Evolutionary conservation across 768 basidiomycete species (phyloP).

Genomic region (Mycena albidolilacea): DNA sequence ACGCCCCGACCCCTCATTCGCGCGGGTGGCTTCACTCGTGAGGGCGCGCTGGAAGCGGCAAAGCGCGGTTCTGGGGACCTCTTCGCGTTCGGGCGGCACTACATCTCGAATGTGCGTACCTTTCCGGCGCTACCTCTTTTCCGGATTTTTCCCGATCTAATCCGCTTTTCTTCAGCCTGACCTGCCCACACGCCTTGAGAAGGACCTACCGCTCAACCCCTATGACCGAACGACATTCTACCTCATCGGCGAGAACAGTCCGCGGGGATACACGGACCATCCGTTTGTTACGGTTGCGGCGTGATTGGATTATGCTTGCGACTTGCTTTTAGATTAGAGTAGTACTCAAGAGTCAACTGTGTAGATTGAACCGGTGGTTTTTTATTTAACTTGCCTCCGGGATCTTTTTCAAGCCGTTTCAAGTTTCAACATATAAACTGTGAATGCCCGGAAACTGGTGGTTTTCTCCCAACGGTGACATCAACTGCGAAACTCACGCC

Average conservation of each 20-base stretch:
- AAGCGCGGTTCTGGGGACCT: conserved; percentile 40
- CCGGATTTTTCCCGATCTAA: not conserved
- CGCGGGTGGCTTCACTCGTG: conserved; percentile 51
- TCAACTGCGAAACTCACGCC: no score
- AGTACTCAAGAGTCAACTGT: no score
- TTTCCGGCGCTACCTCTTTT: not conserved
- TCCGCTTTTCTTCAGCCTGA: conserved; percentile 53
- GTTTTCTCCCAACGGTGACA: no score
- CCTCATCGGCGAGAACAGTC: conserved; percentile 43
- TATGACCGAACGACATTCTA: conserved; percentile 59
- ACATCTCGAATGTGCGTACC: conserved; percentile 53
- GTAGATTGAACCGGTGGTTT: no score
- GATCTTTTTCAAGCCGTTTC: no score
- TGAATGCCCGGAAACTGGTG: no score
- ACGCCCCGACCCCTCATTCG: conserved; percentile 48
- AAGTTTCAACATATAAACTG: no score
- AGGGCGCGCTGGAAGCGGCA: conserved; percentile 48
- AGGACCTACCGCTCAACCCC: conserved; percentile 50
- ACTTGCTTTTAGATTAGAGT: no score
- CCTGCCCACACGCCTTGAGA: conserved; percentile 52
- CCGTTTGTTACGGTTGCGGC: conserved; percentile 21
- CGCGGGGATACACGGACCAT: conserved; percentile 46
- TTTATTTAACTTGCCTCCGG: no score
- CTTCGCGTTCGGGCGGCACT: conserved; percentile 30
- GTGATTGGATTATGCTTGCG: not conserved